Conservation (phyloP, 2,329 filamentous ascomycete species). For the Talaromyces amestolkiae region DNA sequence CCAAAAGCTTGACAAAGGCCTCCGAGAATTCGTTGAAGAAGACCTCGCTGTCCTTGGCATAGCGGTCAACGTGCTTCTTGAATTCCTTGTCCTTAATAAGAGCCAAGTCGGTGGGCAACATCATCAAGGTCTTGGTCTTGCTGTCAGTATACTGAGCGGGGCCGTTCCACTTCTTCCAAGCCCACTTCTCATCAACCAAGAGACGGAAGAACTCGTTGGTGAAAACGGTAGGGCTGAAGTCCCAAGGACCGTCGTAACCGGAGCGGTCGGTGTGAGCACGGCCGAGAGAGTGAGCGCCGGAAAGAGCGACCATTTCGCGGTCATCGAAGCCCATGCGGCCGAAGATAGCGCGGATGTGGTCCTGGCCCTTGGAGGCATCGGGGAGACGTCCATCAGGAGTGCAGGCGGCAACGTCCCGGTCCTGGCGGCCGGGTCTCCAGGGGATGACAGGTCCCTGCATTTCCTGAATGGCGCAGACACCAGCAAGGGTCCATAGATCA, state of each 20-base stretch:
- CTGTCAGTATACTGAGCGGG: constrained; percentile 89
- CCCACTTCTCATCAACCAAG: constrained; percentile 88
- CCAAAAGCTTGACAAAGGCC: constrained; percentile 78
- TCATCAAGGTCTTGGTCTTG: constrained; percentile 86
- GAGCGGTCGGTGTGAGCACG: constrained; percentile 87
- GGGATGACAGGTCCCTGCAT: constrained; percentile 87
- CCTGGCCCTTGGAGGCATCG: constrained; percentile 72
- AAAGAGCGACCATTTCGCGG: constrained; percentile 89
- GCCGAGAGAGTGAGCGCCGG: constrained; percentile 81
- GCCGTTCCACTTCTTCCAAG: constrained; percentile 85
- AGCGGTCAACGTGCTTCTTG: constrained; percentile 74
- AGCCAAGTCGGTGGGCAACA: constrained; percentile 90
- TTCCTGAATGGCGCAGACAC: constrained; percentile 85
- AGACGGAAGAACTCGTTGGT: constrained; percentile 95
- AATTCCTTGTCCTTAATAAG: constrained; percentile 86
- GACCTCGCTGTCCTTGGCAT: constrained; percentile 82
- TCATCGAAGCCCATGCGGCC: constrained; percentile 97
- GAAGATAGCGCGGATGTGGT: constrained; percentile 89
- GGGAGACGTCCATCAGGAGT: constrained; percentile 90
- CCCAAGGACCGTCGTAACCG: constrained; percentile 87
- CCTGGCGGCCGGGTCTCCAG: constrained; percentile 80
- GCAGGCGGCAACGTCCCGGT: constrained; percentile 78
- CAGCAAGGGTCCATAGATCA: constrained; percentile 91
- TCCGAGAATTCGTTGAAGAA: constrained; percentile 94
- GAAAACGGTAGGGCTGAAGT: constrained; percentile 83